phyloP scores from a whole-genome alignment of 371 early-diverging fungal species.

The Furculomyces boomerangus region DNA sequence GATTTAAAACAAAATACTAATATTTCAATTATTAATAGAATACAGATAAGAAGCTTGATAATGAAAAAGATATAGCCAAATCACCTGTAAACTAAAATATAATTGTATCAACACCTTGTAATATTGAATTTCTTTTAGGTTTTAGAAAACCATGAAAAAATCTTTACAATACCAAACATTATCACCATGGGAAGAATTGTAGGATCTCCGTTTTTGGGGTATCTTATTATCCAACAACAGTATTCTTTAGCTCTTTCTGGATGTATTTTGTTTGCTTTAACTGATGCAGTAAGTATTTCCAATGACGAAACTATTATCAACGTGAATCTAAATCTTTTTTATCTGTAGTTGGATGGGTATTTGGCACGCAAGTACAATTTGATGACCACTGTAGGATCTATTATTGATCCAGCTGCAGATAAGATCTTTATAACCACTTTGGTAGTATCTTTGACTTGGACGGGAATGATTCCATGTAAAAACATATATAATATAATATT shows the following conservation, averaged over 20 bases:
- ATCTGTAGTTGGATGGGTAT: constrained; percentile 66
- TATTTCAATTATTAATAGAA: no score
- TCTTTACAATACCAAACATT: constrained; percentile 76
- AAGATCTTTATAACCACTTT: constrained; percentile 85
- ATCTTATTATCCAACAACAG: constrained; percentile 54
- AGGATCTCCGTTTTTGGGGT: constrained; percentile 72
- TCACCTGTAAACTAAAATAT: no score
- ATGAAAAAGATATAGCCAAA: no score
- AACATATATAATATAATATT: not conserved
- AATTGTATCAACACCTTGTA: no score
- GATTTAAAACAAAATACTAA: no score
- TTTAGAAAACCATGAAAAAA: constrained; percentile 43
- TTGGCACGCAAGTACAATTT: constrained; percentile 77
- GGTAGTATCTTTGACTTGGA: constrained; percentile 57
- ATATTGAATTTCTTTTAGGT: no score
- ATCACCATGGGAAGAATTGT: constrained; percentile 58
- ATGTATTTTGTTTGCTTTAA: constrained; percentile 61
- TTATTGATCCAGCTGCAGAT: constrained; percentile 93
- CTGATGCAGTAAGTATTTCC: constrained; percentile 43
- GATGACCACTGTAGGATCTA: constrained; percentile 71
- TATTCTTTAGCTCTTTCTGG: constrained; percentile 47
- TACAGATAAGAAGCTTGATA: no score
- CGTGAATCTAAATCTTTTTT: no score
- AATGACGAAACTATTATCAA: no score
- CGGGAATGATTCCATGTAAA: constrained; percentile 59